Evolutionary conservation across 805 yeast species (phyloP), one percentile per base, ranked within the genome.

Genomic region (Cephaloascus fragrans): DNA sequence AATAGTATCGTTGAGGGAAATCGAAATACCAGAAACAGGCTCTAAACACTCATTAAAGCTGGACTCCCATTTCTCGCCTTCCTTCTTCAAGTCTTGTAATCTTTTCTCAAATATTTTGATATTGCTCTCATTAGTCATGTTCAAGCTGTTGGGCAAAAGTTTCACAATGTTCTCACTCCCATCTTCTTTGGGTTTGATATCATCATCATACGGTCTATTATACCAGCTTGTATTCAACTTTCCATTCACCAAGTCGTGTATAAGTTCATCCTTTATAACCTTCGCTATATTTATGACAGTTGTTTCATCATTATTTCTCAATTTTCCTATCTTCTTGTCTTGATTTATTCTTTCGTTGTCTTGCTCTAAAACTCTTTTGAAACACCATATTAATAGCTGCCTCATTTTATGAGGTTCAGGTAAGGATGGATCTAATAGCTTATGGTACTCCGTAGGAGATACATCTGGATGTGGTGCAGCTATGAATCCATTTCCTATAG

Each of bases 321-420:
- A 46, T 47, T 42, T 56, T 46, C 46, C 46, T 48, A 32, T 42
- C 41, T 38, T 46, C 40, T 31, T 45, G n/a, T 28, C 37, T 26
- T 26, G 20, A 10, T 31, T 36, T 43, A 45, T 48, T 32, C 46
- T 54, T 37, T 57, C 62, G 34, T 56, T 52, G 31, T 58, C 62
- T 16, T 33, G 28, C 5, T 47, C 52, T 34, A 71, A 45, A 28
- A 67, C 64, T 47, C 80, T 66, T 43, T 73, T 73, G 26, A 76
- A 66, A 45, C 84, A 75, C 93, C 90, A 83, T 2, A 74, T 62
- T 36, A 83, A 52, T 19, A 84, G 53, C 49, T 81, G 87, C 44
- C 81, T 66, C 81, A 84, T 77, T 44, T 77, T 67, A 47, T 79
- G 82, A 2, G 89, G 87, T 37, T 78, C 89, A 0, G 90, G 84